Evolutionary conservation across 176 grass and related monocot genomes (phyloP).

Genomic region (Secale cereale): DNA sequence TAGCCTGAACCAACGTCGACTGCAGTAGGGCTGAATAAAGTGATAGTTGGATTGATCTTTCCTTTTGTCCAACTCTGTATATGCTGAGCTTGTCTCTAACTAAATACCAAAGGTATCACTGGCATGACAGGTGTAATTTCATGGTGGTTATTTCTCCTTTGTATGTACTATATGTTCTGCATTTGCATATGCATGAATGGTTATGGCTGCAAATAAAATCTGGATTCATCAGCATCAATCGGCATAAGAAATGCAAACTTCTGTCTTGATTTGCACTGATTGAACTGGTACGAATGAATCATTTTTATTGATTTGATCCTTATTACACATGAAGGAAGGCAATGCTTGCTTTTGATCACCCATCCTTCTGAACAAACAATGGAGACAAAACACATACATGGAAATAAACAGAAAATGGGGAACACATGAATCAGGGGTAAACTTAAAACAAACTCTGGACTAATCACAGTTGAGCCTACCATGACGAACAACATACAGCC

Average conservation of each 20-base stretch:
- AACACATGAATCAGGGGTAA: not conserved
- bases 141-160: not conserved
- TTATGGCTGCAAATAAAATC: not conserved
- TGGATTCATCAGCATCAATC: not conserved
- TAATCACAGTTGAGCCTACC: constrained; percentile 29
- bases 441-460: constrained; percentile 2
- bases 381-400: not conserved
- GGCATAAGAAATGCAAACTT: not conserved
- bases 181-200: not conserved
- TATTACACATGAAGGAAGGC: constrained; percentile 33
- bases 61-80: not conserved
- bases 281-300: constrained; percentile 11
- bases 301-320: constrained; percentile 35
- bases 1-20: constrained; percentile 20
- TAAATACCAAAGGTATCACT: not conserved
- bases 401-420: not conserved
- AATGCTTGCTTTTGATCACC: constrained; percentile 34
- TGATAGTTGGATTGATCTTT: constrained; percentile 3
- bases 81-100: constrained; percentile 12
- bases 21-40: constrained; percentile 37
- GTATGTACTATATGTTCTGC: not conserved
- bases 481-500: constrained; percentile 11
- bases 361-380: constrained; percentile 14
- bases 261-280: not conserved
- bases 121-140: not conserved